Conservation (phyloP, 202 grass and related monocot genomes). For the Digitaria exilis region DNA sequence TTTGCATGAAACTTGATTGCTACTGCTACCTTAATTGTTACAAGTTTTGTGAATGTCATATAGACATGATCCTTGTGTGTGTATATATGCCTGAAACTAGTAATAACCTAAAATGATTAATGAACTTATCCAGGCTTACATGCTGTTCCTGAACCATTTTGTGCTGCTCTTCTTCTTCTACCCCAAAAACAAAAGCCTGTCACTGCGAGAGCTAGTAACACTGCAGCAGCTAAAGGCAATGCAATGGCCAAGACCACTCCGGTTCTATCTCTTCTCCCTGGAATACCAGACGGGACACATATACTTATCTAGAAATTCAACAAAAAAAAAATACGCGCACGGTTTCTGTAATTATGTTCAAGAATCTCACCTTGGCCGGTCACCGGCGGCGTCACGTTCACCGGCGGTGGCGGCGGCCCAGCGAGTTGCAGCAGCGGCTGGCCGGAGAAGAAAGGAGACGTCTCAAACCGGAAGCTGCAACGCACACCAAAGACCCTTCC, state of each 20-base stretch:
- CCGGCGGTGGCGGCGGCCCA: not conserved
- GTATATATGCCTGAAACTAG: no score
- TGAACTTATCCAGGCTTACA: slow-evolving; percentile 24
- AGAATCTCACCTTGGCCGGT: slow-evolving; percentile 21
- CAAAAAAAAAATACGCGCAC: no score
- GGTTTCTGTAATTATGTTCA: fast-evolving
- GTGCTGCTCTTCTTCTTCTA: slow-evolving; percentile 23
- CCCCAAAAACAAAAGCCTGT: slow-evolving; percentile 4
- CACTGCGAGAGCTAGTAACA: not conserved
- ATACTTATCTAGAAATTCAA: no score
- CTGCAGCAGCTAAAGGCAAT: slow-evolving; percentile 33
- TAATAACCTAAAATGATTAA: not conserved
- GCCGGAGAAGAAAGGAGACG: slow-evolving; percentile 50
- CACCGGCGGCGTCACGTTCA: not conserved
- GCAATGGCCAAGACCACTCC: slow-evolving; percentile 36
- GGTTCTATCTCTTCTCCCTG: slow-evolving; percentile 42
- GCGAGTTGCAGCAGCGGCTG: slow-evolving; percentile 45
- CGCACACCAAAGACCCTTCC: slow-evolving; percentile 42
- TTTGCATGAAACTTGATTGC: no score
- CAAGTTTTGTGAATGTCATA: no score
- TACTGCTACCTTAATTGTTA: no score
- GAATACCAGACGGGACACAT: not conserved
- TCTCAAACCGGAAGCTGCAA: slow-evolving; percentile 63
- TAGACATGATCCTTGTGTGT: no score
- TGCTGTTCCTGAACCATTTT: not conserved